Base-by-base conservation (phyloP, 164 flowering plant genomes). In the Vitis rupestris region DNA sequence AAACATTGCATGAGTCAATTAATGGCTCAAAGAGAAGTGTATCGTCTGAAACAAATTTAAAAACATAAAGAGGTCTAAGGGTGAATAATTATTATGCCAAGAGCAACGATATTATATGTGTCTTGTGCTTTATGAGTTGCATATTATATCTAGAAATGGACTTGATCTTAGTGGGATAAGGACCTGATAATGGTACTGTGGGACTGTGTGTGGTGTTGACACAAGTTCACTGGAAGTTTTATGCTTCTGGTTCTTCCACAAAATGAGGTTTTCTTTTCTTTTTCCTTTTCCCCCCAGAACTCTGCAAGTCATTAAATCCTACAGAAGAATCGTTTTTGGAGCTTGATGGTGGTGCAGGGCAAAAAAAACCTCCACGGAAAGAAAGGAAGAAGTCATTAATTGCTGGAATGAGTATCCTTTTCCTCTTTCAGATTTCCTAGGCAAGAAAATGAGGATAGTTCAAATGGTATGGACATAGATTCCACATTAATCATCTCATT, bases 321-420 rank as follows among this genome's bases (percentile, higher is more conserved):
- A 47, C 57, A 64, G 85, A 72, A 67, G 91, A 83, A 66, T 53
- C 51, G 59, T 62, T 64, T 59, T 50, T 70, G 70, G 89, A 86
- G 75, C 70, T 70, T 83, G 76, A 89, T 74, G 84, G 85, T 69
- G 80, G 82, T 67, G 68, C 72, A 9, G 82, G 85, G 63, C 85
- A 72, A 51, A 87, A 82, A 74, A 92, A 86, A 77, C 87, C 88
- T 73, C 88, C 90, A 47, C 76, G 87, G 72, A 92, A 87, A 76
- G 91, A 86, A 77, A 80, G 83, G 76, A 90, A 83, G 75, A 90
- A 87, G 82, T 69, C 77, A 31, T 72, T 73, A 70, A 71, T 79
- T 64, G 52, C 77, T 59, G 65, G 19, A 19, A 79, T 74, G 71
- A 83, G 97, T 87, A 90, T 88, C 90, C 88, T 84, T 77, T 68